Evolutionary conservation across 2,329 filamentous ascomycete species (phyloP).

Genomic region (Colletotrichum acutatum): DNA sequence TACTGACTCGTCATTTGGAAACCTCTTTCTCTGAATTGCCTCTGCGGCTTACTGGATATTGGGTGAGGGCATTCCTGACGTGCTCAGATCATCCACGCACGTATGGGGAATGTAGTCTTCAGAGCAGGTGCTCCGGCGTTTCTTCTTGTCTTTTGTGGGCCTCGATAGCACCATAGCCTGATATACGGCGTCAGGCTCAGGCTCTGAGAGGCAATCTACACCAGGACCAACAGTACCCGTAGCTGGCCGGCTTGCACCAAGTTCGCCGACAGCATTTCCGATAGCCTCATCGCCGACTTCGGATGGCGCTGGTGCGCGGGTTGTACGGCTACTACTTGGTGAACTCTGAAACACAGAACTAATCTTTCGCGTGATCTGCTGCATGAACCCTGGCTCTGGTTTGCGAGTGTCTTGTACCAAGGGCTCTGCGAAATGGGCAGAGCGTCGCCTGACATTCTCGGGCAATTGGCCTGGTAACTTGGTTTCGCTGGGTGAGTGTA

Average conservation of each 20-base stretch:
- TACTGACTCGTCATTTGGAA: not conserved
- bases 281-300: not conserved
- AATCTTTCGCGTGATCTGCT: constrained; percentile 23
- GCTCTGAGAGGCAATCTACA: not conserved
- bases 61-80: not conserved
- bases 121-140: not conserved
- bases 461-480: not conserved
- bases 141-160: not conserved
- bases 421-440: not conserved
- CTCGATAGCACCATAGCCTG: constrained; percentile 8
- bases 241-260: not conserved
- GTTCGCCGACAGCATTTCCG: not conserved
- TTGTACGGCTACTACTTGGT: not conserved
- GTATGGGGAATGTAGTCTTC: constrained; percentile 8
- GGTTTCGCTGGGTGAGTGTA: not conserved
- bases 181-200: not conserved
- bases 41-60: not conserved
- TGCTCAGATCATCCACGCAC: not conserved
- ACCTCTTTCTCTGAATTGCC: not conserved
- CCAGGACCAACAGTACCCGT: too few relatives aligned
- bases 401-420: not conserved
- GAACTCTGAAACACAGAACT: constrained; percentile 28
- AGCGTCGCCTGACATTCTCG: not conserved
- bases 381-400: not conserved
- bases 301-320: constrained; percentile 4